Base-by-base conservation (phyloP, 2,329 filamentous ascomycete genomes). In the Nothophoma quercina region DNA sequence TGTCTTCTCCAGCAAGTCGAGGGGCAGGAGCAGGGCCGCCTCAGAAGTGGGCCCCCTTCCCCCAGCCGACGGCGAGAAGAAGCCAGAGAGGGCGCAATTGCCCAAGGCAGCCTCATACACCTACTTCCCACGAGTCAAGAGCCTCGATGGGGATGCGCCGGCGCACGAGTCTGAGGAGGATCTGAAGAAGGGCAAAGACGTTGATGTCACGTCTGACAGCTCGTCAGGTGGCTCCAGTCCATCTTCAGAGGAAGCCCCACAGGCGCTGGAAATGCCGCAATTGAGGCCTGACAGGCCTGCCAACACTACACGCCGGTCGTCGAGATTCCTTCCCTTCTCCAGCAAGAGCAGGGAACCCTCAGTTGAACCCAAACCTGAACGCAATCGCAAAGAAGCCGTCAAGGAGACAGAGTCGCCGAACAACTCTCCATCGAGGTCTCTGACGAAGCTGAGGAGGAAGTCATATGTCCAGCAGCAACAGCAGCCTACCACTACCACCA, bases 141-240 rank as follows among this genome's bases (percentile, higher is more conserved):
- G 73, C 45, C 56, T 73, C 30, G 64, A 71, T 42, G 64, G 68
- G n/a, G 69, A 67, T 38, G 44, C 69, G 21, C 55, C 63, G 19
- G 58, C 66, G 35, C 59, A 68, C 25, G 71, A 74, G 29, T 47
- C 38, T 2, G 50, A 53, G 9, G 69, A 72, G 18, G 68, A 74
- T 23, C 53, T 71, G 44, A 63, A 68, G 30, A 53, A 57, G 15
- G 55, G 51, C 47, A 60, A 53, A 35, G 60, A 59, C 45, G 68
- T 60, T 33, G 76, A 78, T 53, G 58, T 59, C 25, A 62, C 62
- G 4, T 70, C 70, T 10, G 70, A 68, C 55, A 73, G 73, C 45
- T 77, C 77, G 15, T 79, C 77, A 15, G 77, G 72, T 21, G 75
- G 73, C 49, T 78, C 75, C 8, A 80, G 77, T 41, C 78, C 78